These are phyloP conservation scores for Entrophospora sp. DNA, from an alignment of 192 early-diverging fungal genomes.

Conservation along the genomic window DNA sequence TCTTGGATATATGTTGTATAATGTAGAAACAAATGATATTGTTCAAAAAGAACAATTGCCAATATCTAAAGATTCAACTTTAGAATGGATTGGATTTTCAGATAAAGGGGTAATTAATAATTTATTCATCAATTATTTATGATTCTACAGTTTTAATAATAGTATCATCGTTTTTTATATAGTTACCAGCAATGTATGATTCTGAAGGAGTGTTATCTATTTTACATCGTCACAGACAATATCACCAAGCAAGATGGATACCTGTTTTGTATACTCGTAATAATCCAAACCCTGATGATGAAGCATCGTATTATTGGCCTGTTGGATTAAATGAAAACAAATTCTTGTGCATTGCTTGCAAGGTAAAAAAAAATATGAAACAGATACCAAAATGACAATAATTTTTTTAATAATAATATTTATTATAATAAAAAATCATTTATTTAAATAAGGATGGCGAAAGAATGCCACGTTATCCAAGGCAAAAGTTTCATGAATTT, in stretches of 20 bases:
- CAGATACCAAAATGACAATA: not conserved
- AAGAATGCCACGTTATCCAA: conserved; percentile 56
- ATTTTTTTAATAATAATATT: not conserved
- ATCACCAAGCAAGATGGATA: conserved; percentile 63
- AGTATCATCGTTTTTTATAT: conserved; percentile 2
- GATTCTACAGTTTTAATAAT: conserved; percentile 3
- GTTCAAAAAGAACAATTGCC: conserved; percentile 55
- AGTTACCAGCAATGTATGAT: conserved; percentile 72
- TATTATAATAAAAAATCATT: not conserved
- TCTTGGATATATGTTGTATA: conserved; percentile 58
- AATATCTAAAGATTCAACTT: conserved; percentile 45
- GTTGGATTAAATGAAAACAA: conserved; percentile 64
- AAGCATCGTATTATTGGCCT: conserved; percentile 66
- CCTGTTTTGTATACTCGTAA: conserved; percentile 65
- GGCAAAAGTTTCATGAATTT: conserved; percentile 59
- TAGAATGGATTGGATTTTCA: conserved; percentile 83
- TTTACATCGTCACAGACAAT: conserved; percentile 60
- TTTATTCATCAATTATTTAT: not conserved
- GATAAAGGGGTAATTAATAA: conserved; percentile 48
- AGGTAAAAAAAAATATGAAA: conserved; percentile 30
- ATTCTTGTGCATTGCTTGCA: conserved; percentile 66
- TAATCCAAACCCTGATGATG: conserved; percentile 16
- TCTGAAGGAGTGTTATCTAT: conserved; percentile 66
- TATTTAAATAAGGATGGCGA: conserved; percentile 36
- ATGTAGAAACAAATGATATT: conserved; percentile 40